Evolutionary conservation across 1,139 yeast species (phyloP).

Genomic region (Pichia sp.): DNA sequence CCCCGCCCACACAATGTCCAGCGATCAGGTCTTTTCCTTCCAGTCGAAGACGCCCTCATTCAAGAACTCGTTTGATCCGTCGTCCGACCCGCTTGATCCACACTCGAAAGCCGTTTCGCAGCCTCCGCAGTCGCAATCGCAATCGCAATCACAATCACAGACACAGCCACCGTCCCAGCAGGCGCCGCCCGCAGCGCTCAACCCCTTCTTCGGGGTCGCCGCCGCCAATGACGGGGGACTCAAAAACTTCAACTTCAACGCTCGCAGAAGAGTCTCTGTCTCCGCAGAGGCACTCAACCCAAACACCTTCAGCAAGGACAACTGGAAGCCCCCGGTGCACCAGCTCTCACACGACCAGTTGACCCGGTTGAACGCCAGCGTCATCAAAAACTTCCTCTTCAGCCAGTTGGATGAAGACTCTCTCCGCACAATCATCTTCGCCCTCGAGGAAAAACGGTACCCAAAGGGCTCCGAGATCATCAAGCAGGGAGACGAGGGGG

Average conservation of each 20-base stretch:
- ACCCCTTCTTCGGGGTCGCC: neutral
- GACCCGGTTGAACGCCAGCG: constrained; percentile 61
- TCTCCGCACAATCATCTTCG: constrained; percentile 70
- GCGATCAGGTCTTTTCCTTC: neutral
- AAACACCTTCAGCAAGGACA: constrained; percentile 49
- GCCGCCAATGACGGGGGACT: neutral
- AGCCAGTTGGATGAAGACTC: constrained; percentile 69
- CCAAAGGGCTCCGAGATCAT: constrained; percentile 64
- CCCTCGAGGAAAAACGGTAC: constrained; percentile 68
- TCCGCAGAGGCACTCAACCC: constrained; percentile 74
- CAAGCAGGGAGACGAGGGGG: constrained; percentile 95
- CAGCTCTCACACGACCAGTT: constrained; percentile 63
- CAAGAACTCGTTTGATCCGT: constrained; percentile 14
- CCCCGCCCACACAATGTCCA: constrained; percentile 1
- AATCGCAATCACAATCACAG: neutral
- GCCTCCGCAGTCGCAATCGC: neutral
- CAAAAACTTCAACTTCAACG: constrained; percentile 42
- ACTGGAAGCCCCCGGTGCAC: constrained; percentile 72
- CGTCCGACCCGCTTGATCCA: constrained; percentile 14
- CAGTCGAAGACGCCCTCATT: constrained; percentile 1
- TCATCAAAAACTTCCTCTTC: constrained; percentile 79
- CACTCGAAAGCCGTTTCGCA: neutral
- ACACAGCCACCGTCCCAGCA: neutral
- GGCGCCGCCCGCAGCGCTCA: neutral
- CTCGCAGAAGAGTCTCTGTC: constrained; percentile 81